A percentile compares a stretch with the other conserved stretches of the same genome.
phyloP scores from a whole-genome alignment of 2,329 filamentous ascomycete genomes.

The Fusarium sp. region DNA sequence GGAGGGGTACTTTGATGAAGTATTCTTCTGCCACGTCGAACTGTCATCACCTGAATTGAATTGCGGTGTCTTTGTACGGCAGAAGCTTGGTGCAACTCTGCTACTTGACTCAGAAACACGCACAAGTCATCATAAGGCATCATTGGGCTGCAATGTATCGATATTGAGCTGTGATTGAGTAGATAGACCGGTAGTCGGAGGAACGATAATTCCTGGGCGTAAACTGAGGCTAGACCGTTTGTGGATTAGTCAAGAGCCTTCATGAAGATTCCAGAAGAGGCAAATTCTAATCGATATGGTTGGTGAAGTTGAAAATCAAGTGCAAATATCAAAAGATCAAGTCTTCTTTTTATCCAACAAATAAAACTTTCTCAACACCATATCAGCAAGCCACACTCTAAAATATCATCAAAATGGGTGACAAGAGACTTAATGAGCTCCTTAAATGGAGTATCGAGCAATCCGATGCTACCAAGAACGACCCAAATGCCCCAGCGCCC shows the following conservation, averaged over 20 bases:
- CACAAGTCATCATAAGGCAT: constrained; percentile 13
- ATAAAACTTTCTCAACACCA: background rate
- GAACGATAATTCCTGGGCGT: constrained; percentile 32
- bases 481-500: constrained; percentile 51
- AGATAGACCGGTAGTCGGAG: constrained; percentile 26
- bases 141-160: constrained; percentile 10
- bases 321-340: constrained; percentile 24
- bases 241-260: constrained; percentile 46
- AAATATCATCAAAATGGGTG: constrained; percentile 55
- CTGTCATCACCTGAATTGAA: constrained; percentile 30
- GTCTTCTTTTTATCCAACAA: constrained; percentile 11
- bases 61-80: constrained; percentile 9
- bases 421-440: constrained; percentile 77
- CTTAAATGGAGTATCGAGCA: constrained; percentile 80
- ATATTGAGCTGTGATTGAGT: constrained; percentile 12
- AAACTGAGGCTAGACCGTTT: constrained; percentile 47
- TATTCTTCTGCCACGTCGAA: constrained; percentile 43
- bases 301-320: constrained; percentile 37
- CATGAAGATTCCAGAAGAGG: constrained; percentile 60
- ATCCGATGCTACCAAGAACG: constrained; percentile 53
- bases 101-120: constrained; percentile 1
- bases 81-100: background rate
- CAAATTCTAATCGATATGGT: constrained; percentile 45
- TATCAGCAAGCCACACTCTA: background rate
- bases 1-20: constrained; percentile 50